Percentiles rank a stretch among this genome's conserved stretches.
Conservation (phyloP, 805 yeast genomes). For the Schwanniomyces occidentalis region DNA sequence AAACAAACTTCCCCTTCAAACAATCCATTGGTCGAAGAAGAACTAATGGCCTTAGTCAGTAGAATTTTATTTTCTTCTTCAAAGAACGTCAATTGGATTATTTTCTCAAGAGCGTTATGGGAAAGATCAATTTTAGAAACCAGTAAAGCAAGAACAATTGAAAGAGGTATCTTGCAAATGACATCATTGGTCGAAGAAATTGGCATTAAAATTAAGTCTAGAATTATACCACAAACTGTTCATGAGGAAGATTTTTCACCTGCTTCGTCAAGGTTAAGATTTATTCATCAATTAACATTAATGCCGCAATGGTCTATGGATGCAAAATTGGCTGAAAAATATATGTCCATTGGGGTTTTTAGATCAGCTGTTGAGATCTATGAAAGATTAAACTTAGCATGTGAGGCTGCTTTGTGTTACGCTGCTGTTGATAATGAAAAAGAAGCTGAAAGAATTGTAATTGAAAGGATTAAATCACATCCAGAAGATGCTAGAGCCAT, state of each 20-base stretch:
- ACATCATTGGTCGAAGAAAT: slow-evolving; percentile 88
- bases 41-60: slow-evolving; percentile 70
- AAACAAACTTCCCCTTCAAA: slow-evolving; percentile 71
- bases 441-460: slow-evolving; percentile 62
- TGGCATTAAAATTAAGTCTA: slow-evolving; percentile 62
- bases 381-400: slow-evolving; percentile 69
- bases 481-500: slow-evolving; percentile 83
- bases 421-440: slow-evolving; percentile 78
- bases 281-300: slow-evolving; percentile 71
- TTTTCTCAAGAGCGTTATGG: slow-evolving; percentile 85
- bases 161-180: slow-evolving; percentile 91
- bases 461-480: slow-evolving; percentile 49
- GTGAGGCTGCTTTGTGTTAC: slow-evolving; percentile 87
- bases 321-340: slow-evolving; percentile 77
- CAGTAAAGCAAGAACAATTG: slow-evolving; percentile 78
- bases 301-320: slow-evolving; percentile 88
- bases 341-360: slow-evolving; percentile 79
- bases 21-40: slow-evolving; percentile 75
- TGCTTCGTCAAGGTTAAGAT: slow-evolving; percentile 56
- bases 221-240: slow-evolving; percentile 50
- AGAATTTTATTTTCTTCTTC: slow-evolving; percentile 62
- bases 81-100: slow-evolving; percentile 63
- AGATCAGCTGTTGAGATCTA: slow-evolving; percentile 89
- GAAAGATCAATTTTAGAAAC: slow-evolving; percentile 85
- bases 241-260: slow-evolving; percentile 25